Base-by-base conservation (phyloP, 441 rosid species). In the Croton setiger region DNA sequence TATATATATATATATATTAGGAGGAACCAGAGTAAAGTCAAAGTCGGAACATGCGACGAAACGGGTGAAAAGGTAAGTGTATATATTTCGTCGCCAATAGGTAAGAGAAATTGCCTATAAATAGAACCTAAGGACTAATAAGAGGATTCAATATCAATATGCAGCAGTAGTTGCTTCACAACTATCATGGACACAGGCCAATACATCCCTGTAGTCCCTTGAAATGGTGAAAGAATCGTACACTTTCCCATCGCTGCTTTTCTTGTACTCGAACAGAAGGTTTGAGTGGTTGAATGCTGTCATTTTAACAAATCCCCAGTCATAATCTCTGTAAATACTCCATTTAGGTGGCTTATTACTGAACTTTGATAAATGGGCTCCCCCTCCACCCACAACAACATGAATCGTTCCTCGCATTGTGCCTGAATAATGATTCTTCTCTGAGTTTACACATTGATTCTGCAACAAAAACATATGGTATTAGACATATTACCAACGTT, bases 331-430 rank as follows among this genome's bases (percentile, higher is more conserved):
- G 76, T 79, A 81, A 44, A 94, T 61, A 79, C 98, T 92, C 98
- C 99, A 92, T 7, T 51, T 66, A 1, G 96, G 92, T 0, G 57
- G 66, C 21, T 83, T 21, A 31, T 70, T 5, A 64, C 91, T 87
- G 82, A 80, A 94, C 6, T 64, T 9, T 0, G 94, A 81, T 49
- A 94, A 84, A 66, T 88, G 94, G 79, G 82, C 70, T 37, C 98
- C 99, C 65, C 76, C 98, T 35, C 99, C 98, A 3, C 97, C 99
- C 21, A 67, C 97, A 0, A 94, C 98, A 4, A 92, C 87, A 52
- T 90, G 97, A 77, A 94, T 94, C 35, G 97, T 92, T 67, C 97
- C 98, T 3, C 79, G 78, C 74, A 88, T 69, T 0, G 83, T 71
- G 74, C 98, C 99, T 1, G 90, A 82, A 75, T 88, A 92, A 69